Evolutionary conservation across 345 rosid genomes (phyloP), one percentile per base, ranked within the genome.

Genomic region (Linum trigynum): DNA sequence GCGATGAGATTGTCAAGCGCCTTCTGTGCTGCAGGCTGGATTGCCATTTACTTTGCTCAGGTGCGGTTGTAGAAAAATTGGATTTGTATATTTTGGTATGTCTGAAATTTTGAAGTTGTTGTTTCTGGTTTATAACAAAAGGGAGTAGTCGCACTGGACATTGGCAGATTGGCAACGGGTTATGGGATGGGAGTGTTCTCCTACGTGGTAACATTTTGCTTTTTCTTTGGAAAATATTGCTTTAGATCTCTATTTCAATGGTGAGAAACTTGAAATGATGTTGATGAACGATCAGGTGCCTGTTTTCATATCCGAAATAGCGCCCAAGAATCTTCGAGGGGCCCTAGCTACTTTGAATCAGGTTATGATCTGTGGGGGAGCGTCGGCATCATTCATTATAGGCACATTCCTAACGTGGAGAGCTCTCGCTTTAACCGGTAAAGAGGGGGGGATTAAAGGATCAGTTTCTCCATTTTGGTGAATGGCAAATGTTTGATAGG

Each of bases 171-270:
- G 38, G 61, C 61, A 23, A 57, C 37, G 0, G 61, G 61, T 5
- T 57, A 57, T 57, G 61, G 61, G 23, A 57, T 57, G 61, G 61
- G 61, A 23, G 61, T 37, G 9, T 57, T 57, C 61, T 57, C 61
- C 37, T 57, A 57, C 23, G 61, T 57, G 9, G 61, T 57, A 32
- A 15, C 23, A 11, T 12, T 57, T 56, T 57, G 38, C 23, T 57
- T 16, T 8, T 57, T 5, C 9, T 32, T 3, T 16, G 2, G 11
- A 23, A 23, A 5, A 15, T 55, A n/a, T 14, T 55, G 58, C 58
- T 14, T 12, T 23, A 23, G 32, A 14, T 55, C 16, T 55, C 32
- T 12, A 14, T 55, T 57, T 35, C 35, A 16, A 16, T 57, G 5
- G 10, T 16, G 32, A 23, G 32, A 23, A 23, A 23, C 32, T 23